Conservation (phyloP, 1,139 yeast species). For the Hyphopichia burtonii region DNA sequence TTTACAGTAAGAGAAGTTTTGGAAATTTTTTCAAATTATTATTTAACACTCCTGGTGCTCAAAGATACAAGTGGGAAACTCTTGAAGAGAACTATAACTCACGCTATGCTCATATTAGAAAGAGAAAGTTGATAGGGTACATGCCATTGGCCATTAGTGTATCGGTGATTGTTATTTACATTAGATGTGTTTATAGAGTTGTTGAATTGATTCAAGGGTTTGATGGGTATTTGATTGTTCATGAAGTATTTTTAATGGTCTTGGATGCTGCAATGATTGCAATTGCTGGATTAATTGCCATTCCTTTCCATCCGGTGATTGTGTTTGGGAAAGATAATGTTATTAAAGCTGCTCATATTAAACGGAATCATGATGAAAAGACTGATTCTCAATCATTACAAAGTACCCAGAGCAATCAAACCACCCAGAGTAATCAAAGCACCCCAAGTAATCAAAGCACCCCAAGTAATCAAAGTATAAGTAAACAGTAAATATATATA, state of each 20-base stretch:
- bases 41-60: slow-evolving; percentile 23
- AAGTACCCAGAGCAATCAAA: no score
- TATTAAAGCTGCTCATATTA: slow-evolving; percentile 1
- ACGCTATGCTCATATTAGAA: slow-evolving; percentile 41
- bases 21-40: slow-evolving; percentile 30
- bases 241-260: slow-evolving; percentile 72
- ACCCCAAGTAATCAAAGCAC: no score
- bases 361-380: not conserved
- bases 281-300: slow-evolving; percentile 40
- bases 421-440: no score
- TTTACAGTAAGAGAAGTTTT: slow-evolving; percentile 24
- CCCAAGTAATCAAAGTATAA: no score
- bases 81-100: slow-evolving; percentile 40
- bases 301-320: slow-evolving; percentile 65
- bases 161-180: slow-evolving; percentile 59
- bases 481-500: not conserved
- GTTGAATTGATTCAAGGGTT: slow-evolving; percentile 81
- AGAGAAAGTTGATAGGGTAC: slow-evolving; percentile 36
- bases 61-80: slow-evolving; percentile 18
- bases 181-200: slow-evolving; percentile 79
- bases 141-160: slow-evolving; percentile 53
- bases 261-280: slow-evolving; percentile 76
- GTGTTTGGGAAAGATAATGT: slow-evolving; percentile 40
- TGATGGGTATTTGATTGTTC: slow-evolving; percentile 63
- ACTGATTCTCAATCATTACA: no score